Evolutionary conservation across 2,329 filamentous ascomycete genomes (phyloP).

Genomic region (Monosporascus ibericus): DNA sequence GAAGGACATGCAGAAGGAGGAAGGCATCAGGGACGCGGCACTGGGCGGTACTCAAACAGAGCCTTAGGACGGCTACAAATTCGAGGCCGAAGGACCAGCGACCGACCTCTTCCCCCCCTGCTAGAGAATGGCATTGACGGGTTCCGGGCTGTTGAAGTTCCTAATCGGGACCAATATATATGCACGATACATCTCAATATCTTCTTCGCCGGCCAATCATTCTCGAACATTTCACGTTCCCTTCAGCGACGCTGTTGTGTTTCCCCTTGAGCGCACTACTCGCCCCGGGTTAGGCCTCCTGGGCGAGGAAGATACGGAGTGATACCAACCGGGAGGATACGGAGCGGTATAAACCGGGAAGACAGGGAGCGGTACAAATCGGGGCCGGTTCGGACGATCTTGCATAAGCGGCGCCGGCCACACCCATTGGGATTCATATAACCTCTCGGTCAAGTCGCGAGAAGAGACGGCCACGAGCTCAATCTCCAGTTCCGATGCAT

Average conservation of each 20-base stretch:
- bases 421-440: background rate
- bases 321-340: background rate
- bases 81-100: background rate
- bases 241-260: background rate
- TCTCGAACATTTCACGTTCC: background rate
- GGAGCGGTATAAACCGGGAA: background rate
- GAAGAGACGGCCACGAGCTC: too few relatives aligned
- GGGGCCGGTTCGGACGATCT: background rate
- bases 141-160: too few relatives aligned
- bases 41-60: background rate
- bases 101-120: background rate
- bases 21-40: conserved; percentile 4
- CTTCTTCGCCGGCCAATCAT: background rate
- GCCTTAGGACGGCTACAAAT: background rate
- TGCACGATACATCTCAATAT: too few relatives aligned
- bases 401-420: background rate
- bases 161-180: too few relatives aligned
- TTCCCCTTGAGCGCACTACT: background rate
- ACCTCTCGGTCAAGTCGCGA: background rate
- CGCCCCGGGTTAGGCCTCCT: background rate
- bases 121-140: background rate
- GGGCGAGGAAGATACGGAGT: background rate
- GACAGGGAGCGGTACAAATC: background rate
- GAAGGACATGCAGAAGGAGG: conserved; percentile 27
- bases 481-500: background rate